A percentile compares a stretch with the other conserved stretches of the same genome.
phyloP scores from a whole-genome alignment of 176 grass and related monocot genomes.

The Coix lacrymajobi region DNA sequence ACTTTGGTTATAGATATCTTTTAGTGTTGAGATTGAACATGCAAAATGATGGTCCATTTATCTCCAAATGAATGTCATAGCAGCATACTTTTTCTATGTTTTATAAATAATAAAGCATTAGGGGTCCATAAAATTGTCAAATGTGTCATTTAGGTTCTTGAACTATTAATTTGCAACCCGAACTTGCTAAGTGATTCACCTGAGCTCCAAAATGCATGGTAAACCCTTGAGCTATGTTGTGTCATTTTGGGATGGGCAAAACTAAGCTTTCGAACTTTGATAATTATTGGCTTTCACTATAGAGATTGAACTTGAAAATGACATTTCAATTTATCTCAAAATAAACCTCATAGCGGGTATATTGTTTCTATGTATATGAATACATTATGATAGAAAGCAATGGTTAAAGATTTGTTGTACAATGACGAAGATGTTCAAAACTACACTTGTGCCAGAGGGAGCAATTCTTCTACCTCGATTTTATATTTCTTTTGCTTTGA shows the following conservation, averaged over 20 bases:
- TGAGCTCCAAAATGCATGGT: neutral
- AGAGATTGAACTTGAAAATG: neutral
- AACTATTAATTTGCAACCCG: neutral
- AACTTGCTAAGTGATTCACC: neutral
- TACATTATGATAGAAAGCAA: neutral
- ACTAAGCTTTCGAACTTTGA: neutral
- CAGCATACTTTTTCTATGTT: neutral
- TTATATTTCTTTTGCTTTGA: neutral
- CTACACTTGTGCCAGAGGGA: neutral
- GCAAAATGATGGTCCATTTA: neutral
- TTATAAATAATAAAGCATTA: neutral
- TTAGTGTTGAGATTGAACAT: neutral
- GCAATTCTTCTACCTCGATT: neutral
- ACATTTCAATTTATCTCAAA: neutral
- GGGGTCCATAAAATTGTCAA: neutral
- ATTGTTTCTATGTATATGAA: neutral
- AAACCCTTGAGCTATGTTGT: neutral
- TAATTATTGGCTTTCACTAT: neutral
- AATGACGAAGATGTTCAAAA: neutral
- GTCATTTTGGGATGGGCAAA: neutral
- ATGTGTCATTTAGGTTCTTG: neutral
- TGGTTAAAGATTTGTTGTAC: neutral
- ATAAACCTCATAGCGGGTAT: neutral
- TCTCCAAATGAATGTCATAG: neutral
- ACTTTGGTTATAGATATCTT: neutral